phyloP scores from a whole-genome alignment of 2,329 filamentous ascomycete genomes.

The Aspergillus persii region DNA sequence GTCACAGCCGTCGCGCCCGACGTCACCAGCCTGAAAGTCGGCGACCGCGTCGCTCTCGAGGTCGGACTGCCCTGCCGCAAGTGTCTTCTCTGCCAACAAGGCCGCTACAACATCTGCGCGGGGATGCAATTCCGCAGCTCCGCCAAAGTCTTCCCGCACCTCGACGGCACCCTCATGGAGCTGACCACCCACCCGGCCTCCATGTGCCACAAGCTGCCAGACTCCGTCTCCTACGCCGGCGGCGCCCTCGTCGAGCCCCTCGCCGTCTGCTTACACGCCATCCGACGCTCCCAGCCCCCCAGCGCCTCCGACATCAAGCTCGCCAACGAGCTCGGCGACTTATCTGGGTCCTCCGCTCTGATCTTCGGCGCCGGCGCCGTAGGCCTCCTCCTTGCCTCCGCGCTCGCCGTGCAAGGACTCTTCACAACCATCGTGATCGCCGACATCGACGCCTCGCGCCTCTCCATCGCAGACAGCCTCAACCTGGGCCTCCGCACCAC shows the following conservation, averaged over 20 bases:
- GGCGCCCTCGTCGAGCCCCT: conserved; percentile 61
- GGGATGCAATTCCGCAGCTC: conserved; percentile 58
- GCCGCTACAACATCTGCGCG: conserved; percentile 62
- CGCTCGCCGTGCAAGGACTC: conserved; percentile 54
- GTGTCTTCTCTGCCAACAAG: conserved; percentile 55
- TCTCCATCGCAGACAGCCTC: conserved; percentile 53
- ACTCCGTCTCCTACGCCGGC: conserved; percentile 52
- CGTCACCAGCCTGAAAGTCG: conserved; percentile 62
- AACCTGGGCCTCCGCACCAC: conserved; percentile 36
- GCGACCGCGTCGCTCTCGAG: conserved; percentile 89
- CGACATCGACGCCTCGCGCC: conserved; percentile 57
- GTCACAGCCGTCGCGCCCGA: conserved; percentile 67
- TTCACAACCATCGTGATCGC: conserved; percentile 58
- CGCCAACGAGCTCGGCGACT: conserved; percentile 40
- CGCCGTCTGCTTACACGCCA: conserved; percentile 60
- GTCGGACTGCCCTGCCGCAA: conserved; percentile 79
- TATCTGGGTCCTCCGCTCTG: conserved; percentile 45
- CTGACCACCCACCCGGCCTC: conserved; percentile 60
- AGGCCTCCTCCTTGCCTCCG: conserved; percentile 58
- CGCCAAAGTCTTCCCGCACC: conserved; percentile 60
- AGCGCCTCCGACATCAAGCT: conserved; percentile 33
- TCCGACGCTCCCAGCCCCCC: conserved; percentile 53
- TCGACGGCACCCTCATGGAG: conserved; percentile 64
- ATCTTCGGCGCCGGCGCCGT: conserved; percentile 63
- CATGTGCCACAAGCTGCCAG: conserved; percentile 59